Percentiles rank a stretch among this genome's conserved stretches.
phyloP scores from a whole-genome alignment of 495 filamentous ascomycete species.

The Neurospora sp. region DNA sequence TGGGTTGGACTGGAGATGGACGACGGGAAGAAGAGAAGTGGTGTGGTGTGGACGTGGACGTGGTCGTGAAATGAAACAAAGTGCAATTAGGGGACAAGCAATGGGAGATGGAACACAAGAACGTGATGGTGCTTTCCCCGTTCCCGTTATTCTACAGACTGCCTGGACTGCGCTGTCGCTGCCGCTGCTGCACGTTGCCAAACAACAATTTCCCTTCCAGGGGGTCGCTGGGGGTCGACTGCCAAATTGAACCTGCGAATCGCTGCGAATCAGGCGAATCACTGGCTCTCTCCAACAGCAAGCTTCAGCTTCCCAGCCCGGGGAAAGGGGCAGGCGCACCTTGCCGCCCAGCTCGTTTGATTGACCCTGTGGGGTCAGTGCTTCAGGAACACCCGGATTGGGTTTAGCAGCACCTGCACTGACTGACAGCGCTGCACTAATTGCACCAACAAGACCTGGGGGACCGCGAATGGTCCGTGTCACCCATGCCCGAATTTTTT shows the following conservation, averaged over 20 bases:
- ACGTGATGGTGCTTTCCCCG: slow-evolving; percentile 19
- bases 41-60: not conserved
- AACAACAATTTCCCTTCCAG: slow-evolving; percentile 41
- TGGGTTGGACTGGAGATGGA: slow-evolving; percentile 16
- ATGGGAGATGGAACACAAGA: slow-evolving; percentile 1
- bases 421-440: slow-evolving; percentile 3
- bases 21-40: slow-evolving; percentile 6
- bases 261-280: not conserved
- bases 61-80: not conserved
- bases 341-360: slow-evolving; percentile 19
- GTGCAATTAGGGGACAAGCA: not conserved
- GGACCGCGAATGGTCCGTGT: slow-evolving; percentile 18
- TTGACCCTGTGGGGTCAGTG: slow-evolving; percentile 29
- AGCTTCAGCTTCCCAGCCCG: slow-evolving; percentile 9
- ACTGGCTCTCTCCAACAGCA: not conserved
- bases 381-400: slow-evolving; percentile 20
- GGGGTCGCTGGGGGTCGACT: slow-evolving; percentile 15
- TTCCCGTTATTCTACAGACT: slow-evolving; percentile 19
- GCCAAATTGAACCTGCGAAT: slow-evolving; percentile 4
- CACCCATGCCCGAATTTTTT: slow-evolving; percentile 9
- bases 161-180: not conserved
- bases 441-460: not conserved
- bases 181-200: slow-evolving; percentile 12
- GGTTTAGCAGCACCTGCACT: slow-evolving; percentile 10
- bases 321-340: slow-evolving; percentile 33